phyloP scores from a whole-genome alignment of 2,329 filamentous ascomycete genomes.

The Fusarium sp. region DNA sequence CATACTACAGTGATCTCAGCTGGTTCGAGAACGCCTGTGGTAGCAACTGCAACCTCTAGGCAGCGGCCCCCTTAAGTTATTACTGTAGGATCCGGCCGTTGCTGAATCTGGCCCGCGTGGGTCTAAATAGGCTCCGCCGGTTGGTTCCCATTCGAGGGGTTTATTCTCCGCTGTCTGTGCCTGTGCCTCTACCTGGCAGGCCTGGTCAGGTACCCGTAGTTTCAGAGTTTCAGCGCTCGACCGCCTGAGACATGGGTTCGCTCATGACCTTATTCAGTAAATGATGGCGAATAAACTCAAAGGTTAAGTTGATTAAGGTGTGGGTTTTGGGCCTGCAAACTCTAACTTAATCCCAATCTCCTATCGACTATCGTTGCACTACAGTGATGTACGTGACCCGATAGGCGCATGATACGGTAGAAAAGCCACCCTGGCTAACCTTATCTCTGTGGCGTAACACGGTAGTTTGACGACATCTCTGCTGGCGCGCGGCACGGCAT shows the following conservation, averaged over 20 bases:
- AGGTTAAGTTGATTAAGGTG: background rate
- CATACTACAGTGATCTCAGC: too few relatives aligned
- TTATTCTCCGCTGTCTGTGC: conserved; percentile 9
- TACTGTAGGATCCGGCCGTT: conserved; percentile 11
- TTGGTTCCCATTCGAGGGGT: conserved; percentile 23
- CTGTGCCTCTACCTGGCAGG: background rate
- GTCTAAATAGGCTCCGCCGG: background rate
- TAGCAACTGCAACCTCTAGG: conserved; percentile 10
- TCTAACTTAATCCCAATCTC: background rate
- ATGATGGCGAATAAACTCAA: background rate
- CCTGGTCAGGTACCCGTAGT: background rate
- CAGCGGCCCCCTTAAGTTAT: conserved; percentile 1
- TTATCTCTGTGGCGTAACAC: background rate
- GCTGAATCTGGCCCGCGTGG: conserved; percentile 4
- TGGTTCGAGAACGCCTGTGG: conserved; percentile 26
- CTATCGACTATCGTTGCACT: too few relatives aligned
- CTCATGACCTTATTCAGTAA: background rate
- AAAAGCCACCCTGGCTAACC: too few relatives aligned
- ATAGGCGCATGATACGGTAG: too few relatives aligned
- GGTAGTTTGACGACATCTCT: background rate
- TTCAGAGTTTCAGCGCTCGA: too few relatives aligned
- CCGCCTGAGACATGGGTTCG: too few relatives aligned
- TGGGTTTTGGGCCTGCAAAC: background rate
- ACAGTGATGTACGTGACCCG: background rate
- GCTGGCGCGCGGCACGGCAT: background rate